phyloP scores from a whole-genome alignment of 1,139 yeast genomes.

The Casaregolazyma suthepensis region DNA sequence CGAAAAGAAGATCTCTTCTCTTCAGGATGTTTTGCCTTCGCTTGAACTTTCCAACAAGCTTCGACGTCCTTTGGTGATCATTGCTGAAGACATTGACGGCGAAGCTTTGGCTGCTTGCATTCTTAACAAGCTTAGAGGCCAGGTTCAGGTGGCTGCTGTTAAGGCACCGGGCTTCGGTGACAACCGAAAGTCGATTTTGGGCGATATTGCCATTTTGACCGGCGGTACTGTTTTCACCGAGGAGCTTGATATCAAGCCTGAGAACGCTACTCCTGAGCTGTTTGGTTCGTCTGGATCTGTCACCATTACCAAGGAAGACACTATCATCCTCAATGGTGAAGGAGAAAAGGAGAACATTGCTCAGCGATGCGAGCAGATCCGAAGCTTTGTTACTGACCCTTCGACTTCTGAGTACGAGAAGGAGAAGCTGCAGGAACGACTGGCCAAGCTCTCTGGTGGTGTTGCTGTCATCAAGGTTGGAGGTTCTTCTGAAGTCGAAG shows the following conservation, averaged over 20 bases:
- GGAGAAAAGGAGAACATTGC: constrained; percentile 85
- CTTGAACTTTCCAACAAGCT: constrained; percentile 90
- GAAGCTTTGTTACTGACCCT: constrained; percentile 65
- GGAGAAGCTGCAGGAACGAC: constrained; percentile 97
- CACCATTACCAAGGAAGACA: constrained; percentile 95
- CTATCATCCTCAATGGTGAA: constrained; percentile 92
- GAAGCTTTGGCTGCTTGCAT: constrained; percentile 99
- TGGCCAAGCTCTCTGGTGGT: constrained; percentile 98
- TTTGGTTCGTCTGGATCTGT: constrained; percentile 92
- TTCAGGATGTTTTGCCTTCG: constrained; percentile 91
- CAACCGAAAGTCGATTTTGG: constrained; percentile 96
- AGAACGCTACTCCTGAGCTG: constrained; percentile 85
- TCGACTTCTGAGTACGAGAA: constrained; percentile 89
- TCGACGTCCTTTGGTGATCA: constrained; percentile 90
- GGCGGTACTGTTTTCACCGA: constrained; percentile 99
- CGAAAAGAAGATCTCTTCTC: constrained; percentile 91
- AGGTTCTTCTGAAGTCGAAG: constrained; percentile 97
- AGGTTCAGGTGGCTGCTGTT: constrained; percentile 96
- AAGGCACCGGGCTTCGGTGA: constrained; percentile 99
- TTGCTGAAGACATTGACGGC: constrained; percentile 97
- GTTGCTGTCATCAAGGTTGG: constrained; percentile 98
- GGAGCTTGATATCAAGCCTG: constrained; percentile 96
- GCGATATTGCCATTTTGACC: constrained; percentile 93
- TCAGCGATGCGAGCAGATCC: constrained; percentile 94
- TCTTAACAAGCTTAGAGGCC: constrained; percentile 96